Percentiles rank a stretch among this genome's conserved stretches.
These are phyloP conservation scores for Pseudocercospora ulei DNA, from an alignment of 2,329 filamentous ascomycete species.

Conservation along the genomic window DNA sequence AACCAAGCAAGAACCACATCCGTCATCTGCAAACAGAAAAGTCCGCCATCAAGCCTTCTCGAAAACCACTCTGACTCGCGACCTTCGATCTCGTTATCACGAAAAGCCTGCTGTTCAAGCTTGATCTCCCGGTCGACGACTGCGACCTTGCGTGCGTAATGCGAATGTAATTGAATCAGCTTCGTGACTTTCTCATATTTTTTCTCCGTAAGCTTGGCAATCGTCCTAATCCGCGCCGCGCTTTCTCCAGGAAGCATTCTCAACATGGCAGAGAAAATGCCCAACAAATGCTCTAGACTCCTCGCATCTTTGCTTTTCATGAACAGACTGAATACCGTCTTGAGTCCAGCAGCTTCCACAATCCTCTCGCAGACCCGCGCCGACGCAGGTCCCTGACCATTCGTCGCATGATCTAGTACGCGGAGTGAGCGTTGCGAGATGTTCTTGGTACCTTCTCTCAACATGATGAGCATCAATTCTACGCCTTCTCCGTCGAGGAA, in stretches of 20 bases:
- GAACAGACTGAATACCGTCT: conserved; percentile 75
- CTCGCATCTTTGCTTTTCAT: conserved; percentile 66
- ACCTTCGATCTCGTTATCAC: conserved; percentile 51
- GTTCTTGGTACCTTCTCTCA: conserved; percentile 77
- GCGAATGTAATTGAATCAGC: conserved; percentile 59
- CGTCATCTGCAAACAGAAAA: conserved; percentile 72
- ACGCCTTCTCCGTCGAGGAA: conserved; percentile 86
- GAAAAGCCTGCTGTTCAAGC: conserved; percentile 47
- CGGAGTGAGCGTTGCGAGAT: conserved; percentile 66
- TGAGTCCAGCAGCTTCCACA: conserved; percentile 75
- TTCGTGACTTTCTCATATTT: conserved; percentile 76
- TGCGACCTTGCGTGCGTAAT: conserved; percentile 56
- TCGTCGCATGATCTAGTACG: conserved; percentile 71
- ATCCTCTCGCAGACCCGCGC: conserved; percentile 60
- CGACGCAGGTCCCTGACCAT: conserved; percentile 42
- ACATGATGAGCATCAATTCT: conserved; percentile 83
- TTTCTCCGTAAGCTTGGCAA: conserved; percentile 94
- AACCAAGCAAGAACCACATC: conserved; percentile 86
- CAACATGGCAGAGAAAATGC: conserved; percentile 74
- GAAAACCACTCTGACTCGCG: conserved; percentile 64
- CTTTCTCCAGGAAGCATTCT: conserved; percentile 69
- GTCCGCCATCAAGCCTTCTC: conserved; percentile 66
- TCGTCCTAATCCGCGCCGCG: conserved; percentile 64
- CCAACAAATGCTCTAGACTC: conserved; percentile 67
- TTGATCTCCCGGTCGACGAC: conserved; percentile 55